Evolutionary conservation across 805 yeast genomes (phyloP).

Genomic region (Saccharomycopsis schoenii): DNA sequence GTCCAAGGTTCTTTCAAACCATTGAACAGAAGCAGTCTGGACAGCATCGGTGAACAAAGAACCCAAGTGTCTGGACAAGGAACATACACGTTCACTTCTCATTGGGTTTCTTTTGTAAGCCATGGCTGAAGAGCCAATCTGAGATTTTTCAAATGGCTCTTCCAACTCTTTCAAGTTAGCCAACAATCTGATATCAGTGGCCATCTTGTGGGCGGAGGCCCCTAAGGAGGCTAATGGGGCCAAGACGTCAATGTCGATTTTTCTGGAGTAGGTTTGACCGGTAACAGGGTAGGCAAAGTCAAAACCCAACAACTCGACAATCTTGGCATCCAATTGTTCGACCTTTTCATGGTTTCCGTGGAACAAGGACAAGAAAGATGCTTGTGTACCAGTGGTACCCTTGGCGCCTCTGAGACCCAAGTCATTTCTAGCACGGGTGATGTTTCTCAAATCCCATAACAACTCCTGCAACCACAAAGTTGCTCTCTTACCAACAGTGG

Average conservation of each 20-base stretch:
- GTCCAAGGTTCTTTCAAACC: slow-evolving; percentile 98
- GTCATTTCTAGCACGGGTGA: slow-evolving; percentile 93
- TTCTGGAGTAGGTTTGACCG: slow-evolving; percentile 98
- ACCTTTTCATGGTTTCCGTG: slow-evolving; percentile 97
- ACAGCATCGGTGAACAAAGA: slow-evolving; percentile 87
- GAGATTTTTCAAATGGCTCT: slow-evolving; percentile 98
- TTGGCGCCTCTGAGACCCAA: slow-evolving; percentile 95
- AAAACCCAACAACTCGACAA: slow-evolving; percentile 87
- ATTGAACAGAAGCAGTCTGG: slow-evolving; percentile 95
- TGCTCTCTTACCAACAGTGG: slow-evolving; percentile 97
- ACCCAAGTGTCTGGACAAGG: slow-evolving; percentile 93
- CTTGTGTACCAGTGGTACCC: slow-evolving; percentile 99
- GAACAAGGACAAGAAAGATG: slow-evolving; percentile 87
- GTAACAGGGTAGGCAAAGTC: slow-evolving; percentile 95
- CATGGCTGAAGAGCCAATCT: slow-evolving; percentile 97
- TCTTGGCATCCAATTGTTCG: slow-evolving; percentile 83
- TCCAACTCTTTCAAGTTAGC: slow-evolving; percentile 96
- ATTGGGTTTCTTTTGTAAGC: slow-evolving; percentile 99
- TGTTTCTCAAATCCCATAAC: slow-evolving; percentile 94
- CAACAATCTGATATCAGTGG: slow-evolving; percentile 89
- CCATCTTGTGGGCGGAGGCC: slow-evolving; percentile 94
- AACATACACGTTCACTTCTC: slow-evolving; percentile 98
- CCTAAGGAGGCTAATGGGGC: slow-evolving; percentile 92
- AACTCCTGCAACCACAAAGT: slow-evolving; percentile 97
- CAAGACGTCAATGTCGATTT: slow-evolving; percentile 90